phyloP scores from a whole-genome alignment of 2,329 filamentous ascomycete genomes.

The Curvularia verruculosa region DNA sequence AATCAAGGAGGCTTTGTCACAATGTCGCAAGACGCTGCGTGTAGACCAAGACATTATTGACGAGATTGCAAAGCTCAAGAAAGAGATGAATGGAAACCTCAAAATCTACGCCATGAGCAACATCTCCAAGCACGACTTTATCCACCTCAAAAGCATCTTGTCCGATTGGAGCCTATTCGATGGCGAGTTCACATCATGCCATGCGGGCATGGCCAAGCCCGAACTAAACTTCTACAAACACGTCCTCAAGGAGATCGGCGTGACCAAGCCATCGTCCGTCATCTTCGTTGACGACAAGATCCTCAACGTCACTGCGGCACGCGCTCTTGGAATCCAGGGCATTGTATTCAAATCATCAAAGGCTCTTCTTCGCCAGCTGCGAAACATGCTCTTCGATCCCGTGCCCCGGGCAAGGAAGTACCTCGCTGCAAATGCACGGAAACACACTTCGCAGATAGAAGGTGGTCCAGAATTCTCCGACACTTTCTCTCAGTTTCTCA shows the following conservation, averaged over 20 bases:
- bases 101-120: conserved; percentile 46
- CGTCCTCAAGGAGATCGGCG: conserved; percentile 34
- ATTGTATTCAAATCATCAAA: conserved; percentile 28
- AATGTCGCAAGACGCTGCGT: conserved; percentile 36
- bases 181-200: conserved; percentile 43
- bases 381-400: conserved; percentile 29
- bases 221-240: conserved; percentile 42
- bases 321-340: conserved; percentile 38
- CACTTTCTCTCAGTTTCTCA: conserved; percentile 39
- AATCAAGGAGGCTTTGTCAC: conserved; percentile 36
- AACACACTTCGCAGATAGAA: conserved; percentile 28
- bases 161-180: conserved; percentile 46
- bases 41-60: conserved; percentile 29
- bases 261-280: conserved; percentile 15
- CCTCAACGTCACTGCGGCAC: conserved; percentile 16
- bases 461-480: conserved; percentile 31
- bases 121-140: conserved; percentile 37
- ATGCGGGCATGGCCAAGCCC: conserved; percentile 46
- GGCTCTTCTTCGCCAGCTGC: conserved; percentile 16
- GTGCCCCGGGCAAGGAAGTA: conserved; percentile 25
- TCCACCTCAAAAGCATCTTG: conserved; percentile 27
- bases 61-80: conserved; percentile 25
- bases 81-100: conserved; percentile 16
- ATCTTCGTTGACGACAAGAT: conserved; percentile 43
- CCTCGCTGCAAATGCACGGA: conserved; percentile 24